Evolutionary conservation across 345 rosid genomes (phyloP).

Genomic region (Euphorbia peplus): DNA sequence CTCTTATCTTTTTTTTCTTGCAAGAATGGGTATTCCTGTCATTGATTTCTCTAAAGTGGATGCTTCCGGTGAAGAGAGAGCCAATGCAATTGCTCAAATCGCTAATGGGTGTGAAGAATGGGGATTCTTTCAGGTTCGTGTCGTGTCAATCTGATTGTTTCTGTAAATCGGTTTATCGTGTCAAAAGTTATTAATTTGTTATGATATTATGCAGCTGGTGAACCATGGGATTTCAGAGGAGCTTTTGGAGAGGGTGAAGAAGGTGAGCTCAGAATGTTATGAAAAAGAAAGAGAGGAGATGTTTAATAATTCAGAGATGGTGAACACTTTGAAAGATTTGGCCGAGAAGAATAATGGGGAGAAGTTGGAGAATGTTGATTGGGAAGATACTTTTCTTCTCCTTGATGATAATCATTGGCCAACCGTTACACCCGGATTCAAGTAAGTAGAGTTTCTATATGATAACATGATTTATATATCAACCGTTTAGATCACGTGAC

Average conservation of each 20-base stretch:
- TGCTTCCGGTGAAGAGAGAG: slow-evolving; percentile 51
- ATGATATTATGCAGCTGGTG: slow-evolving; percentile 52
- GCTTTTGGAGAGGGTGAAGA: slow-evolving; percentile 71
- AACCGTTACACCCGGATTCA: slow-evolving; percentile 49
- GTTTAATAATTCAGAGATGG: slow-evolving; percentile 51
- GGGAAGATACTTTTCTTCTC: slow-evolving; percentile 87
- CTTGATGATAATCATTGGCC: slow-evolving; percentile 66
- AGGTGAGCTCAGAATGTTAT: slow-evolving; percentile 48
- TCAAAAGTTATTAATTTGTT: too few species aligned
- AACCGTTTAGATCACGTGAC: too few species aligned
- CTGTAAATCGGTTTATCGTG: too few species aligned
- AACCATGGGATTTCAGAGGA: slow-evolving; percentile 80
- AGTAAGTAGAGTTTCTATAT: too few species aligned
- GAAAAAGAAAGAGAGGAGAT: slow-evolving; percentile 65
- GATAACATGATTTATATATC: too few species aligned
- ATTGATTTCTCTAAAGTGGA: slow-evolving; percentile 81
- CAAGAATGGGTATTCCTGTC: slow-evolving; percentile 78
- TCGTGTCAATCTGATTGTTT: too few species aligned
- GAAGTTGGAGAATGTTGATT: slow-evolving; percentile 62
- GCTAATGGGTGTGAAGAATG: slow-evolving; percentile 79
- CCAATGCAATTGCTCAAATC: slow-evolving; percentile 56
- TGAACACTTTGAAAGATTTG: slow-evolving; percentile 47
- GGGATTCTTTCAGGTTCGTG: slow-evolving; percentile 94
- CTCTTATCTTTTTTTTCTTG: neutral
- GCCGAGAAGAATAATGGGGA: slow-evolving; percentile 37